Percentiles rank a stretch among this genome's conserved stretches.
Evolutionary conservation across 768 basidiomycete species (phyloP).

Genomic region (Kwoniella dendrophila): DNA sequence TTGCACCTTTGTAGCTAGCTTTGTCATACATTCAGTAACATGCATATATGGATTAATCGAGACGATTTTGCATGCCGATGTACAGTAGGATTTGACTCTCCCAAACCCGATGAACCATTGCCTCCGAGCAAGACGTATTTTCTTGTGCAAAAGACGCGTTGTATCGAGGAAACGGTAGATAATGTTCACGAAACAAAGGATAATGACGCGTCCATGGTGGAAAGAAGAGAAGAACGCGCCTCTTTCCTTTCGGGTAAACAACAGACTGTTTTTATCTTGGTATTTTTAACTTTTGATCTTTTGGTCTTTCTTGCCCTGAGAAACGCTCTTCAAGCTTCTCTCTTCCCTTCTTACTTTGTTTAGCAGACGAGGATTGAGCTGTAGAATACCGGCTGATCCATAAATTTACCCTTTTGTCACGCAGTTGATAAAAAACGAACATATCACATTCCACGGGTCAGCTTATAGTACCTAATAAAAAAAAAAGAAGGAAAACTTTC

Average conservation of each 20-base stretch:
- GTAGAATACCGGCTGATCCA: not conserved
- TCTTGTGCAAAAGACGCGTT: too few species aligned
- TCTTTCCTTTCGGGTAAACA: conserved; percentile 23
- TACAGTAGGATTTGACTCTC: too few species aligned
- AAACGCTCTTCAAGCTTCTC: not conserved
- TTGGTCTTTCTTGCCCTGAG: not conserved
- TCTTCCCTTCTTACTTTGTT: conserved; percentile 7
- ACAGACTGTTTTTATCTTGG: not conserved
- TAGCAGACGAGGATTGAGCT: not conserved
- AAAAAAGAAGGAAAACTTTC: not conserved
- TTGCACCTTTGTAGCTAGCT: too few species aligned
- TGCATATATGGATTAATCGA: too few species aligned
- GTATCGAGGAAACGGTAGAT: too few species aligned
- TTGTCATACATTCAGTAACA: too few species aligned
- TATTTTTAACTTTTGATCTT: not conserved
- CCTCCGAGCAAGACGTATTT: too few species aligned
- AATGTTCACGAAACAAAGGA: too few species aligned
- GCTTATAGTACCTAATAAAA: too few species aligned
- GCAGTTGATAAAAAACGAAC: not conserved
- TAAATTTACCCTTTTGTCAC: conserved; percentile 4
- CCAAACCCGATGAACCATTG: too few species aligned
- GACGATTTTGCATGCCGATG: too few species aligned
- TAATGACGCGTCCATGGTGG: too few species aligned
- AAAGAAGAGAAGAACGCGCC: conserved; percentile 18
- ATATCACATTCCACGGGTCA: not conserved